Percentiles rank a stretch among this genome's conserved stretches.
Conservation (phyloP, 2,329 filamentous ascomycete genomes). For the Penicillium sp. region DNA sequence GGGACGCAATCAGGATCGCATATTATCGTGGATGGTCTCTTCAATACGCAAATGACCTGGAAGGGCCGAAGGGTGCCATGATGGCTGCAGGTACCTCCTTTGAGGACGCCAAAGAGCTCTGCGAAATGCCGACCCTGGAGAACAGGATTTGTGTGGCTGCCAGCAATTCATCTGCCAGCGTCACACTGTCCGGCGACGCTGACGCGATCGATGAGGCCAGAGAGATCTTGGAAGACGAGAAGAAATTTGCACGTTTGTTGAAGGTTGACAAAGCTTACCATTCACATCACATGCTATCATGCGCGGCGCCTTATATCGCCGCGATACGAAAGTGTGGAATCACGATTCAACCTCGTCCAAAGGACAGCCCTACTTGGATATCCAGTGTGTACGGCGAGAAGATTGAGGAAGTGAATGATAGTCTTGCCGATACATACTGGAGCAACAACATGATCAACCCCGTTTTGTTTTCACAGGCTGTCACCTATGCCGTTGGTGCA, state of each 20-base stretch:
- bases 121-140: slow-evolving; percentile 26
- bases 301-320: slow-evolving; percentile 33
- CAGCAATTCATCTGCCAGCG: slow-evolving; percentile 43
- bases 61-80: slow-evolving; percentile 48
- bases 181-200: slow-evolving; percentile 50
- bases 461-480: slow-evolving; percentile 26
- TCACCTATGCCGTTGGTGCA: slow-evolving; percentile 15
- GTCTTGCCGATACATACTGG: slow-evolving; percentile 29
- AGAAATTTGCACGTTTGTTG: slow-evolving; percentile 43
- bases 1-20: slow-evolving; percentile 48
- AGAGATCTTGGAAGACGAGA: slow-evolving; percentile 33
- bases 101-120: slow-evolving; percentile 39
- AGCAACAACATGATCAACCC: slow-evolving; percentile 29
- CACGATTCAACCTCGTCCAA: slow-evolving; percentile 4
- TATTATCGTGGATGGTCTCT: slow-evolving; percentile 49
- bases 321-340: slow-evolving; percentile 20
- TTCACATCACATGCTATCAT: slow-evolving; percentile 45
- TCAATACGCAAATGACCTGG: slow-evolving; percentile 11
- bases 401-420: slow-evolving; percentile 18
- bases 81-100: slow-evolving; percentile 47
- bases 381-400: slow-evolving; percentile 30
- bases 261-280: slow-evolving; percentile 50
- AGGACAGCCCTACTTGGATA: slow-evolving; percentile 24
- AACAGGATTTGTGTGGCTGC: slow-evolving; percentile 37
- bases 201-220: slow-evolving; percentile 36